These are phyloP conservation scores for Candida maltosa DNA, from an alignment of 805 yeast genomes.

Conservation along the genomic window DNA sequence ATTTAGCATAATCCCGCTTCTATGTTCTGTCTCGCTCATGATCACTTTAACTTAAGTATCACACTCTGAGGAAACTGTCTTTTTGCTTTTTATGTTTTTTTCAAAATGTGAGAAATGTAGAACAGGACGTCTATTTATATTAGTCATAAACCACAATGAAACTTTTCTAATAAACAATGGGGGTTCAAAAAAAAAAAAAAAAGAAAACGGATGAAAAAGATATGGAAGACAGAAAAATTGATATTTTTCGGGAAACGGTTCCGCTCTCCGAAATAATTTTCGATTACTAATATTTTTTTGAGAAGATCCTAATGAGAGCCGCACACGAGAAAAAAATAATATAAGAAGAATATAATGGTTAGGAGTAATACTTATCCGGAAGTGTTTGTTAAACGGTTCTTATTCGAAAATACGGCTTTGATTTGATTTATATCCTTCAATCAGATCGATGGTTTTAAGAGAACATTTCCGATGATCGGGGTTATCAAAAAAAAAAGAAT, in stretches of 20 bases:
- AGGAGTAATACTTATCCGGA: too few species aligned
- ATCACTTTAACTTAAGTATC: not conserved
- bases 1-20: not conserved
- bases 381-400: too few species aligned
- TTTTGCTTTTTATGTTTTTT: not conserved
- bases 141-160: not conserved
- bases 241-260: not conserved
- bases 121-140: not conserved
- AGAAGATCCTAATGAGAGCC: too few species aligned
- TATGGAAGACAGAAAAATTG: not conserved
- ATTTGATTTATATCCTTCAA: too few species aligned
- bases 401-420: too few species aligned
- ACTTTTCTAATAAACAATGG: not conserved
- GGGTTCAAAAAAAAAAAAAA: not conserved
- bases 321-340: too few species aligned
- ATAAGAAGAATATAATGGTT: too few species aligned
- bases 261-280: slow-evolving; percentile 8
- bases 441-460: too few species aligned
- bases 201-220: not conserved
- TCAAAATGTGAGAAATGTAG: not conserved
- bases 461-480: too few species aligned
- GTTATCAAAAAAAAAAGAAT: too few species aligned
- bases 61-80: not conserved
- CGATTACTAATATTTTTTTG: too few species aligned
- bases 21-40: not conserved